Evolutionary conservation across 495 filamentous ascomycete genomes (phyloP).

Genomic region (Hypoxylon rickii): DNA sequence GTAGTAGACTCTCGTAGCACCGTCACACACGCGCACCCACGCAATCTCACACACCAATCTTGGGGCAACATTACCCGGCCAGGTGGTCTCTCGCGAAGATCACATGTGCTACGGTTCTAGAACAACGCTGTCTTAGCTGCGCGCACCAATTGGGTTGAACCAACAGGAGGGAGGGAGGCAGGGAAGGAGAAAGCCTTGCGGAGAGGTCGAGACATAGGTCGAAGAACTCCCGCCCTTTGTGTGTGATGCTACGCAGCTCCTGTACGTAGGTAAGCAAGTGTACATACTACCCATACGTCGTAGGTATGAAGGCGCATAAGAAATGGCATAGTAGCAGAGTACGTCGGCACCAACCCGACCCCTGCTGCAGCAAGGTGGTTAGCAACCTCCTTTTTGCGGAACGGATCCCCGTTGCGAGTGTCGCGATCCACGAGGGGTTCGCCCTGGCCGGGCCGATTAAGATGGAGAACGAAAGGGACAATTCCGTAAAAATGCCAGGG

Average conservation of each 20-base stretch:
- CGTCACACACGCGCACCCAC: conserved; percentile 6
- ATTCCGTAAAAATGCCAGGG: too few species aligned
- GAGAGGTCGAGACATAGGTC: neutral
- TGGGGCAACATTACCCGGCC: conserved; percentile 9
- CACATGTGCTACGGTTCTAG: conserved; percentile 23
- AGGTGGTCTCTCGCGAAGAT: conserved; percentile 9
- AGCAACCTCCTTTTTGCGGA: conserved; percentile 29
- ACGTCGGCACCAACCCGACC: conserved; percentile 21
- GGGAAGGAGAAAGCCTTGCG: too few species aligned
- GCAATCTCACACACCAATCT: conserved; percentile 6
- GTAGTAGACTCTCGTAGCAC: neutral
- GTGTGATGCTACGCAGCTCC: too few species aligned
- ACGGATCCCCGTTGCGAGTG: conserved; percentile 22
- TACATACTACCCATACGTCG: too few species aligned
- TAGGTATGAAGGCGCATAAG: too few species aligned
- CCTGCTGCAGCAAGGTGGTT: too few species aligned
- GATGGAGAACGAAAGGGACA: neutral
- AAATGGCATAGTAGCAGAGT: too few species aligned
- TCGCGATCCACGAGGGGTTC: conserved; percentile 24
- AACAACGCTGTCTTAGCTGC: conserved; percentile 29
- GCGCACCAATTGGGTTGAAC: too few species aligned
- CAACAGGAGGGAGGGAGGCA: too few species aligned
- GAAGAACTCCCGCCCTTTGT: neutral
- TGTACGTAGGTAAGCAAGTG: too few species aligned
- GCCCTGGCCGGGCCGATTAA: conserved; percentile 32